phyloP scores from a whole-genome alignment of 2,329 filamentous ascomycete species.

The Xylaria hypoxylon region DNA sequence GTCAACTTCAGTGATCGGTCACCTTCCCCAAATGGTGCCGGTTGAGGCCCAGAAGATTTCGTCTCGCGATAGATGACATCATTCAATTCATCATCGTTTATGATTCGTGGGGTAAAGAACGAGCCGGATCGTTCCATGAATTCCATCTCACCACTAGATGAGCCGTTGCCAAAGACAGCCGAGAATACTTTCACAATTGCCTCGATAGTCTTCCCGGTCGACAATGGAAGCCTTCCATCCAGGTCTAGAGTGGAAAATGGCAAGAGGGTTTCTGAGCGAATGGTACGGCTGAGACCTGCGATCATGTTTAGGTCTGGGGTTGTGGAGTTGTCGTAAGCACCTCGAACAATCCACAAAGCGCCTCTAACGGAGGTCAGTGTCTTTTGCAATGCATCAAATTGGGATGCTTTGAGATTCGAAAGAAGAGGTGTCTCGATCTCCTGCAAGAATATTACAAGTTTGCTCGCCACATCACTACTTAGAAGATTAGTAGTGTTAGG shows the following conservation, averaged over 20 bases:
- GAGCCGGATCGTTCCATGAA: constrained; percentile 56
- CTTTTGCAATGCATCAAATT: constrained; percentile 54
- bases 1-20: constrained; percentile 46
- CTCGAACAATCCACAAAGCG: constrained; percentile 54
- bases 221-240: constrained; percentile 45
- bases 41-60: constrained; percentile 53
- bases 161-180: constrained; percentile 51
- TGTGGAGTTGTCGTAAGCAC: constrained; percentile 51
- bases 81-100: constrained; percentile 57
- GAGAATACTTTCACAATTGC: constrained; percentile 52
- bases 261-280: constrained; percentile 51
- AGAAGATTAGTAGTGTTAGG: constrained; percentile 50
- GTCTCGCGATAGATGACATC: constrained; percentile 58
- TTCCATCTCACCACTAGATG: constrained; percentile 55
- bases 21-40: constrained; percentile 54
- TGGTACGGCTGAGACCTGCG: constrained; percentile 50
- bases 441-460: constrained; percentile 57
- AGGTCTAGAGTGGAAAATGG: constrained; percentile 52
- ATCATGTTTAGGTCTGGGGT: constrained; percentile 52
- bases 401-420: constrained; percentile 52
- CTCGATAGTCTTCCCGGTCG: constrained; percentile 39
- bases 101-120: constrained; percentile 56
- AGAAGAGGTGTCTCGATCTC: constrained; percentile 60
- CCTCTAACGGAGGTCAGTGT: constrained; percentile 49
- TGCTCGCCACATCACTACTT: constrained; percentile 49